Base-by-base conservation (phyloP, 805 yeast species). In the Yamadazyma endophytica region DNA sequence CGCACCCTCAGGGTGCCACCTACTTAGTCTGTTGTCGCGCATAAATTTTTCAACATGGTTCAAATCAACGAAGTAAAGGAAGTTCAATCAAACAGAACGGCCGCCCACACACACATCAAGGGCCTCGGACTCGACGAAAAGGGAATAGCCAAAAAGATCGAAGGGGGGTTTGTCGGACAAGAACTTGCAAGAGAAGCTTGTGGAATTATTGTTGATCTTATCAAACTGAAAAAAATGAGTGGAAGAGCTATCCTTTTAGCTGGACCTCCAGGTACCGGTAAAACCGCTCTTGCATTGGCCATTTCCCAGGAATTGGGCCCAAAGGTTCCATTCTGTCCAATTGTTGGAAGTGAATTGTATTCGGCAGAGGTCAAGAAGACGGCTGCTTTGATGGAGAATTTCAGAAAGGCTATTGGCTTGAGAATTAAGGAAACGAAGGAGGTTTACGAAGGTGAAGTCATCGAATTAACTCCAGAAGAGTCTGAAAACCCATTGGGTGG, bases 191-290 rank as follows among this genome's bases (percentile, higher is more conserved):
- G 92, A 58, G 89, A 81, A 61, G 97, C 97, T 0, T 88, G 96
- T 52, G 98, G 98, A 42, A 82, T 92, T 33, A 75, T 92, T 41
- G 95, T 90, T 23, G 97, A 92, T 60, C 70, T 92, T 61, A 87
- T 92, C 64, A 89, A 88, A 61, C 80, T 85, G 19, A 87, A 86
- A 49, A 86, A 81, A 58, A 83, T 92, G 81, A 82, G 95, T 31
- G 98, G 98, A 17, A 84, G 90, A 52, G 97, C 96, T n/a, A 79
- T 92, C 31, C 62, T 92, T 38, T 70, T 92, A 33, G 97, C 98
- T 1, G 98, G 98, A 31, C 95, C 95, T 5, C 97, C 98, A 7
- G 96, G 97, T 0, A 90, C 97, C 5, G 98, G 98, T 54, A 92
- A 92, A 57, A 92, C 98, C 3, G 98, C 98, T 1, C 72, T 92